Evolutionary conservation across 2,329 filamentous ascomycete species (phyloP), one percentile per base, ranked within the genome.

Genomic region (Fusarium cicatricum): DNA sequence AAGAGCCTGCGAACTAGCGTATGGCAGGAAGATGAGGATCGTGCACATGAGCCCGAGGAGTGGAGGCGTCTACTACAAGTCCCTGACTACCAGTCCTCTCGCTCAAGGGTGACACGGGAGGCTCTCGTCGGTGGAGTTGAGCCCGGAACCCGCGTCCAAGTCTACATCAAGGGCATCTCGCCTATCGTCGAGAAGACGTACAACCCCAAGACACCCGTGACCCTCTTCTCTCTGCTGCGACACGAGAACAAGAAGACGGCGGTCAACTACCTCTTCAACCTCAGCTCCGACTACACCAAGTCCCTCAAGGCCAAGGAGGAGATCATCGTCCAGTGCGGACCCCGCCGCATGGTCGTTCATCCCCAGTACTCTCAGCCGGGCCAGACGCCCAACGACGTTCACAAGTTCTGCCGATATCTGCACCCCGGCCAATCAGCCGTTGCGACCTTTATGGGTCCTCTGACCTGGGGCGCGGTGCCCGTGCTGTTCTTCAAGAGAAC

Each of bases 241-340:
- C 95, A 99, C 74, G 95, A 99, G 78, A 90, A 98, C 77, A 99
- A 99, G 82, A 89, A 90, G 69, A 92, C 93, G 12, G 88, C 89
- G 3, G 82, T 96, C 74, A 97, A 99, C 78, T 90, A 94, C 72
- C 91, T 93, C 72, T 87, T 99, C 72, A 91, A 90, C 41, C 84
- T 98, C 36, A 91, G 86, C 77, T 90, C 90, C 1, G 90, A 93
- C 65, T 85, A 90, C 65, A 78, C 88, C 55, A 81, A 80, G 50
- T 90, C 94, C 0, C 83, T 99, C 72, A 95, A 92, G 77, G 88
- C 92, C 23, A 99, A 99, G 81, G 90, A 95, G 67, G 90, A 97
- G 72, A 80, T 99, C 58, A 88, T 99, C 58, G 84, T 96, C 50
- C 95, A 98, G 76, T 96, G 91, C 71, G 95, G 95, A 17, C 88